Conservation (phyloP, 352 stramenopile species). For the Peronospora belbahrii region DNA sequence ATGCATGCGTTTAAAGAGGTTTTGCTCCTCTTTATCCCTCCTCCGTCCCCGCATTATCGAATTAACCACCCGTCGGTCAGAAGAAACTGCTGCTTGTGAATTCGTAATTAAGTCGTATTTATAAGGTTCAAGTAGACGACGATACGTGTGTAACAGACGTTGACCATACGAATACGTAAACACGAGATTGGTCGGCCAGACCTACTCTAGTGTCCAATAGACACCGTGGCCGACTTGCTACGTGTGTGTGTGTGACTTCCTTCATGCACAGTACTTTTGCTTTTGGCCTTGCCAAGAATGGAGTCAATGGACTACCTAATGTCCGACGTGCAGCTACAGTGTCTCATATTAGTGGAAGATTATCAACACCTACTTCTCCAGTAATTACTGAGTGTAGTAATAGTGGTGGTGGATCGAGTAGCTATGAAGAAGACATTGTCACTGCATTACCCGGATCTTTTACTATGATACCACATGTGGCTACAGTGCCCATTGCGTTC, state of each 20-base stretch:
- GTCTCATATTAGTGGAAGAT: conserved; percentile 44
- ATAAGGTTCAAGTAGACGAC: neutral
- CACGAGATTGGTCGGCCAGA: conserved; percentile 1
- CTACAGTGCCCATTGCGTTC: conserved; percentile 26
- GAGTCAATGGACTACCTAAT: conserved; percentile 42
- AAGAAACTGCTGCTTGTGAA: too few species aligned
- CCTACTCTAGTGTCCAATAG: conserved; percentile 3
- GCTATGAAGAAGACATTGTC: conserved; percentile 11
- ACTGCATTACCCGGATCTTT: neutral
- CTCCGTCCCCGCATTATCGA: too few species aligned
- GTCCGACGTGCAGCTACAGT: conserved; percentile 52
- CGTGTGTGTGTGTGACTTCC: too few species aligned
- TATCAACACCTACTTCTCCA: conserved; percentile 31
- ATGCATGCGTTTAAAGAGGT: conserved; percentile 14
- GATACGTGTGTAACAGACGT: neutral
- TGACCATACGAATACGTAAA: conserved; percentile 1
- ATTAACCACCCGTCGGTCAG: neutral
- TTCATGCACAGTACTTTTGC: conserved; percentile 54
- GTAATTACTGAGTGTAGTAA: conserved; percentile 9
- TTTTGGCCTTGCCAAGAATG: conserved; percentile 54
- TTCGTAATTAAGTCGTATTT: too few species aligned
- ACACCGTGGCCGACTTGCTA: neutral
- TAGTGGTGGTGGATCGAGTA: neutral
- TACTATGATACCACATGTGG: conserved; percentile 15
- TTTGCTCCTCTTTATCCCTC: conserved; percentile 2